Percentiles rank a stretch among this genome's conserved stretches.
Evolutionary conservation across 2,329 filamentous ascomycete genomes (phyloP).

Genomic region (Rutstroemia sydowiana): DNA sequence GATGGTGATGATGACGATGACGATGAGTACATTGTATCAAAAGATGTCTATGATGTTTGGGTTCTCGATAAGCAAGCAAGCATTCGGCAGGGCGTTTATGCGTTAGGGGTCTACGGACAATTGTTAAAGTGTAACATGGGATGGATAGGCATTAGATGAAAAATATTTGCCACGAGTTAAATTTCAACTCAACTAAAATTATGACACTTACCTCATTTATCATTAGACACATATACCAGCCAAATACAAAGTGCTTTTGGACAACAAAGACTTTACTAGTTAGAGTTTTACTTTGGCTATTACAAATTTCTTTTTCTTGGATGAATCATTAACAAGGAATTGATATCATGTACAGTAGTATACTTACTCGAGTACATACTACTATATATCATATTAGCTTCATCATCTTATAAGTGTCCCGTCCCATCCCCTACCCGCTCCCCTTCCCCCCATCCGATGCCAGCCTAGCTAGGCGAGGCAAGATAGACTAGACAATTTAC

Average conservation of each 20-base stretch:
- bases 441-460: no score
- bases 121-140: conserved; percentile 7
- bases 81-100: conserved; percentile 12
- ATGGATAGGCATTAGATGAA: conserved; percentile 2
- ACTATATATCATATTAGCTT: no score
- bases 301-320: neutral
- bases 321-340: neutral
- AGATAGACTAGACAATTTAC: no score
- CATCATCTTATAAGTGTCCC: no score
- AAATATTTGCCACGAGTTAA: neutral
- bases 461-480: no score
- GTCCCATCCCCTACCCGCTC: no score
- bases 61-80: conserved; percentile 8
- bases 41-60: conserved; percentile 8
- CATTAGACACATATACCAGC: conserved; percentile 8
- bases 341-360: no score
- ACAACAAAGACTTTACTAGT: neutral
- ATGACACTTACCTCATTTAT: no score
- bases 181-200: neutral
- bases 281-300: neutral
- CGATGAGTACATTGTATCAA: conserved; percentile 7
- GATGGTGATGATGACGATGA: neutral
- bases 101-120: conserved; percentile 1
- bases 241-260: conserved; percentile 1
- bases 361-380: no score